Evolutionary conservation across 805 yeast genomes (phyloP), one percentile per base, ranked within the genome.

Genomic region (Ogataea trehaloabstinens): DNA sequence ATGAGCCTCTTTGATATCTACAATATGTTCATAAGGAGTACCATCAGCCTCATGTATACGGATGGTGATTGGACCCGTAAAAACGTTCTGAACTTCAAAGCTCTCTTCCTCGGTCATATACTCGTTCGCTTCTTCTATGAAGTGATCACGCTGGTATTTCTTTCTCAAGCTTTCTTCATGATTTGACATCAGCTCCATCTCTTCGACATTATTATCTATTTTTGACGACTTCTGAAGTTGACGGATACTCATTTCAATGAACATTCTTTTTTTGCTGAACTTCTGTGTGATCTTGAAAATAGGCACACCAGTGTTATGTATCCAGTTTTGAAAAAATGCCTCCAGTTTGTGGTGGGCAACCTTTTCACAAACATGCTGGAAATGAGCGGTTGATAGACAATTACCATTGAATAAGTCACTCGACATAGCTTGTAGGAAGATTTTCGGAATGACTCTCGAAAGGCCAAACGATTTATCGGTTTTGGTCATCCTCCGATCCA

Each of bases 41-140:
- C 99, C 99, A 61, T 93, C 98, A 0, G 96, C 95, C 56, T 93
- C 99, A 58, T 93, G 99, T 25, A 93, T 90, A 53, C 99, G 71
- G 25, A 93, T 86, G 0, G 99, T 93, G 85, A 93, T 87, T 0
- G 98, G 96, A 0, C 99, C 99, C 0, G 86, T 75, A 55, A 90
- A 87, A 2, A 81, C 73, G n/a, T 64, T 59, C 30, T 71, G 80
- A 0, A 67, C 59, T 5, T 46, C 52, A 40, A 67, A 67, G 5
- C 67, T 68, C 30, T 70, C 74, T 15, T 66, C 68, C 34, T 74
- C 76, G 12, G 73, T 46, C 27, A 65, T 53, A 4, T 66, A 52
- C 7, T 64, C 53, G 4, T 52, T 58, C 4, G 80, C 71, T 32
- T 71, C 76, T 36, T 69, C 65, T 11, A 76, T 54, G 45, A 76